Evolutionary conservation across 108 stramenopile genomes (phyloP).

Genomic region (Thalassiosira profunda): DNA sequence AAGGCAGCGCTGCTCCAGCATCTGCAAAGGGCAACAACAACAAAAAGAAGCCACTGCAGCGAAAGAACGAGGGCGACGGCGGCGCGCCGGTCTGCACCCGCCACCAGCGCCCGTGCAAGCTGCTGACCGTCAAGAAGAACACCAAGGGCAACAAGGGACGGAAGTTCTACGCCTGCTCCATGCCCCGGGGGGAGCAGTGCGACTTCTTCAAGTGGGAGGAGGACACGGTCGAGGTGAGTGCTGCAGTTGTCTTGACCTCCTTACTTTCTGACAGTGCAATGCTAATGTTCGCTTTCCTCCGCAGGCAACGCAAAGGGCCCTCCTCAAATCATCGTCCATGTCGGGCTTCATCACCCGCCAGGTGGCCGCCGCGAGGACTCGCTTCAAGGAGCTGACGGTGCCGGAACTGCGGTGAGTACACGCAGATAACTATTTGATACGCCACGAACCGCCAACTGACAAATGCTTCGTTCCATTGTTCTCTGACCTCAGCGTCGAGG

Average conservation of each 20-base stretch:
- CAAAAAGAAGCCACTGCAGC: background rate
- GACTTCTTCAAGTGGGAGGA: conserved; percentile 92
- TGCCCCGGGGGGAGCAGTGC: conserved; percentile 90
- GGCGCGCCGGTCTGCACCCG: conserved; percentile 67
- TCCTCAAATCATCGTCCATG: conserved; percentile 66
- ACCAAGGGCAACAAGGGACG: conserved; percentile 86
- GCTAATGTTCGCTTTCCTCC: background rate
- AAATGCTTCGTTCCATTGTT: background rate
- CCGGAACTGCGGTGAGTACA: conserved; percentile 65
- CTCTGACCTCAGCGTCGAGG: conserved; percentile 28
- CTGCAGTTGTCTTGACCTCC: background rate
- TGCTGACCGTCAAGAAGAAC: conserved; percentile 83
- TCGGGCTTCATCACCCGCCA: conserved; percentile 87
- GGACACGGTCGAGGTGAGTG: conserved; percentile 68
- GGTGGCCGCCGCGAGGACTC: conserved; percentile 65
- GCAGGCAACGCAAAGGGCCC: conserved; percentile 56
- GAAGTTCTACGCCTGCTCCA: conserved; percentile 85
- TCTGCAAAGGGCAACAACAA: background rate
- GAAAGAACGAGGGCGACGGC: background rate
- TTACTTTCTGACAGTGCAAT: background rate
- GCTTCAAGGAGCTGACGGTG: conserved; percentile 71
- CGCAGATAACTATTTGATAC: no score
- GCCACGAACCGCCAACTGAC: background rate
- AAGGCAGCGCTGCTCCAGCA: no score
- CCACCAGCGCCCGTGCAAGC: conserved; percentile 80